Evolutionary conservation across 805 yeast species (phyloP), one percentile per base, ranked within the genome.

Genomic region (Starmerella scarabaei): DNA sequence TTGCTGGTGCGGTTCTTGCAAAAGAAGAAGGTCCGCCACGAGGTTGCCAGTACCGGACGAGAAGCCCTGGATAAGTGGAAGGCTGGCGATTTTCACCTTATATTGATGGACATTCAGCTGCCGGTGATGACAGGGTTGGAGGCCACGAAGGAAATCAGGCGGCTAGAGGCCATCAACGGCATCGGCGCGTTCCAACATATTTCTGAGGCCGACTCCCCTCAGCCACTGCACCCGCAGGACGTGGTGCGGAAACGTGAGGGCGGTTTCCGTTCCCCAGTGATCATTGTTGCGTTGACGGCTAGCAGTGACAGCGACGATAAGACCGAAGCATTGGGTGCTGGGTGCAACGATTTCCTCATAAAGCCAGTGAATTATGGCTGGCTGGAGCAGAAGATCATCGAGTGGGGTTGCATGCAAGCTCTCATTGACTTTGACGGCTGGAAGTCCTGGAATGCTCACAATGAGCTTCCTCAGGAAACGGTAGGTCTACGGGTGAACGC

Each of bases 341-440:
- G 99, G 35, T 91, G 99, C 62, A 91, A 91, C 55, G 99, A 91
- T 60, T 91, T 80, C 62, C 63, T 91, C 50, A 91, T 96, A 8
- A 91, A 91, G 51, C 99, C 99, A 0, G 97, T 91, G 7, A 88
- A 85, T 52, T 66, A 88, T 50, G 82, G 75, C 36, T 91, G 99
- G 99, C 66, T 91, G 35, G 82, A 85, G 53, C 83, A 82, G 55
- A 91, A 91, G 61, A 81, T 91, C 29, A 51, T 56, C 30, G 96
- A 88, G 60, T 91, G 97, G 97, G 97, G 98, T 0, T 88, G 97
- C 60, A 88, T 88, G 97, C 98, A 88, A 62, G 96, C 96, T 1
- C 64, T 88, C 36, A 86, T 88, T 57, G 93, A 88, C 60, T 88
- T 80, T 59, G 95, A 91, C 57, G 88, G 93, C 29, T 91, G 96